A percentile compares a stretch with the other conserved stretches of the same genome.
These are phyloP conservation scores for Cercospora canescens DNA, from an alignment of 2,329 filamentous ascomycete species.

Conservation along the genomic window DNA sequence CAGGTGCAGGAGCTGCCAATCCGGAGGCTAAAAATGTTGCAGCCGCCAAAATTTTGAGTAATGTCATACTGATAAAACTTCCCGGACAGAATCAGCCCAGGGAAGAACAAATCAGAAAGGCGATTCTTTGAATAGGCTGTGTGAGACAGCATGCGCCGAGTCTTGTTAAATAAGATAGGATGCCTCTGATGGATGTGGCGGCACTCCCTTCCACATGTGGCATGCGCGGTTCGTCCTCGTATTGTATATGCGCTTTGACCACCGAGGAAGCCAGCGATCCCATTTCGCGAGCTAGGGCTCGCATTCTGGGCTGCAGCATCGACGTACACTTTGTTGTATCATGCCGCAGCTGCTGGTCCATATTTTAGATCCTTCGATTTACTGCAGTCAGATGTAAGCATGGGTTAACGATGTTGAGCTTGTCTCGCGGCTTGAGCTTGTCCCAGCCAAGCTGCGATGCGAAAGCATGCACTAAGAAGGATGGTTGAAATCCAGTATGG, in stretches of 20 bases:
- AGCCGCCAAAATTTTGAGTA: not conserved
- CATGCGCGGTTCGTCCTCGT: not conserved
- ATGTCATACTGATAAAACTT: not conserved
- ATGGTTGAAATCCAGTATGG: not conserved
- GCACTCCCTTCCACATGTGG: not conserved
- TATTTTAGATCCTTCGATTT: not conserved
- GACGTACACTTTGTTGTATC: not conserved
- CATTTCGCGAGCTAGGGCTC: not conserved
- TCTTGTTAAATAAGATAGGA: not conserved
- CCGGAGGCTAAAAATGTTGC: not conserved
- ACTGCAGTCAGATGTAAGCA: not conserved
- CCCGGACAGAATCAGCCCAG: not conserved
- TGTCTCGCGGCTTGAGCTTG: not conserved
- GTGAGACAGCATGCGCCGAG: not conserved
- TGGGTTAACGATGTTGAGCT: not conserved
- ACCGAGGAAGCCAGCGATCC: not conserved
- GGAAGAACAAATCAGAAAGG: too few species aligned
- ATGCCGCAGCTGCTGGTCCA: not conserved
- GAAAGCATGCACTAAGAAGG: not conserved
- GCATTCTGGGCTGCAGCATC: not conserved
- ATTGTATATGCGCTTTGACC: not conserved
- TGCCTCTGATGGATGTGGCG: not conserved
- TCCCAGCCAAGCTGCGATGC: not conserved
- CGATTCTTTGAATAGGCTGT: not conserved
- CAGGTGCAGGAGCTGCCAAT: not conserved